Evolutionary conservation across 768 basidiomycete genomes (phyloP).

Genomic region (Suillus cothurnatus): DNA sequence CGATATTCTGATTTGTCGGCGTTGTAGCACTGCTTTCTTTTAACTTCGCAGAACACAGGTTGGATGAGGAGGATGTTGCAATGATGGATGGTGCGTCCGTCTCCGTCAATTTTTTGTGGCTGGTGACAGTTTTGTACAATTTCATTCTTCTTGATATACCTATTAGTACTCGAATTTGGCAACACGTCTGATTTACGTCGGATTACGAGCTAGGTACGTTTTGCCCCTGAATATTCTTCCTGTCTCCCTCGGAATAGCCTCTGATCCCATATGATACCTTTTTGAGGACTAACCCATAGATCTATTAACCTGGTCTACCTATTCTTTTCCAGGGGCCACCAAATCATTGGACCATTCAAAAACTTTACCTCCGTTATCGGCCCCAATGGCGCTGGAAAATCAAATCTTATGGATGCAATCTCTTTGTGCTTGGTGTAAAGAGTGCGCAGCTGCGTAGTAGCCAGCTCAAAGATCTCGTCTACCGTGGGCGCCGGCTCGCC

Average conservation of each 20-base stretch:
- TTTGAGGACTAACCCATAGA: background rate
- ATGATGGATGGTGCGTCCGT: conserved; percentile 58
- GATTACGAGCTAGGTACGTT: no score
- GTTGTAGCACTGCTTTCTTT: conserved; percentile 22
- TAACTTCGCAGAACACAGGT: conserved; percentile 40
- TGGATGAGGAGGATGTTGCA: conserved; percentile 51
- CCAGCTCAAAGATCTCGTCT: conserved; percentile 93
- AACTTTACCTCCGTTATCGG: conserved; percentile 97
- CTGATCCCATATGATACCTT: background rate
- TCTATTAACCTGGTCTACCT: conserved; percentile 6
- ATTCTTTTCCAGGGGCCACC: conserved; percentile 58
- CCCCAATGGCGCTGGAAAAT: conserved; percentile 98
- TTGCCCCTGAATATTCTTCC: no score
- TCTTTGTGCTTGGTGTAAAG: conserved; percentile 96
- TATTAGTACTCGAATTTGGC: no score
- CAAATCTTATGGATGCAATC: conserved; percentile 99
- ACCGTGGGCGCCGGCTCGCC: conserved; percentile 81
- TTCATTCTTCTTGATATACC: background rate
- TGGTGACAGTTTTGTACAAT: background rate
- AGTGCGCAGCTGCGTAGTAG: conserved; percentile 91
- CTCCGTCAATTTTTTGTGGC: background rate
- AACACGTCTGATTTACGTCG: no score
- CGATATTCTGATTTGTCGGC: conserved; percentile 22
- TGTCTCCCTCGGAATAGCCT: no score
- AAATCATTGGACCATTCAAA: conserved; percentile 88